Base-by-base conservation (phyloP, 202 grass and related monocot species). In the Schoenoplectus tabernaemontani region DNA sequence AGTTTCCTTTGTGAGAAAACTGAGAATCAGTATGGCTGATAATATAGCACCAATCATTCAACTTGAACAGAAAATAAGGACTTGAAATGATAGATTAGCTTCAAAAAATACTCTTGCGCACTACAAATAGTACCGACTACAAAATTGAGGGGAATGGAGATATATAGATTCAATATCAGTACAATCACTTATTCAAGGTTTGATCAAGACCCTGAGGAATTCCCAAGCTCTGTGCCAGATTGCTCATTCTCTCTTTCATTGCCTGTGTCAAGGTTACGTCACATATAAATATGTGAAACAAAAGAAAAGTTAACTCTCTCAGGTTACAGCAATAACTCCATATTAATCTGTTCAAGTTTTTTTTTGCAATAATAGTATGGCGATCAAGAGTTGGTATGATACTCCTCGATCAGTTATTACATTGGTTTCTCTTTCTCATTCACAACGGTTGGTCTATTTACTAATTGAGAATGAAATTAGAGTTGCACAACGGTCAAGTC, bases 231-330 rank as follows among this genome's bases (percentile, higher is more conserved):
- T 92, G 89, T 50, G 96, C 96, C 69, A 99, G 76, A 86, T 91
- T 91, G 69, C 88, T 85, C 96, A 99, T 99, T 68, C 90, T 99
- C 82, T 96, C 92, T 89, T 99, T 99, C 96, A 93, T 96, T 36
- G 96, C 96, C 96, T 99, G 83, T 20, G 28, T 36, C 9, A 56
- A 17, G 68, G 28, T 28, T 28, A 28, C 1, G 28, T 28, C 28
- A 28, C 28, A 56, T 20, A 56, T 34, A 54, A 9, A 34, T 36
- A 54, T 76, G 17, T 56, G 3, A 76, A 28, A 56, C 1, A 51
- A 56, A 56, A 76, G 17, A 56, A n/a, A 56, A 26, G 19, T 36
- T 28, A 28, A 11, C 0, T 56, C 46, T 51, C 71, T 44, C 39
- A 46, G 20, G 15, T 5, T 42, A 70, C 19, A 70, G 65, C 39